These are phyloP conservation scores for Cardamine chenopodiifolia DNA, from an alignment of 345 rosid species.

Conservation along the genomic window DNA sequence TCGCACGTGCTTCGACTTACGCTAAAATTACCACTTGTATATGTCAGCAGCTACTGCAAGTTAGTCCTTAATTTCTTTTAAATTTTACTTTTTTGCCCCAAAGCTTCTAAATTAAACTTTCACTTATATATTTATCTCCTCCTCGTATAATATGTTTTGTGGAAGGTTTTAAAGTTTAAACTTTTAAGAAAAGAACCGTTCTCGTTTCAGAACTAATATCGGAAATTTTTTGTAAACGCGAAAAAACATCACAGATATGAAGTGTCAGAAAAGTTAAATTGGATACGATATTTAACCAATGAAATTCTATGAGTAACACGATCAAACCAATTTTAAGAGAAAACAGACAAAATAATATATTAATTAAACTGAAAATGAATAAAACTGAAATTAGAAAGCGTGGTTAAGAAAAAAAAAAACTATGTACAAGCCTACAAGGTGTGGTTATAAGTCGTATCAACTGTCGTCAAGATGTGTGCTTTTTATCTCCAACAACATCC, in stretches of 20 bases:
- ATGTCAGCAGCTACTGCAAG: constrained; percentile 16
- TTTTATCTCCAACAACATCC: constrained; percentile 33
- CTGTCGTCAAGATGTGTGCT: constrained; percentile 32
- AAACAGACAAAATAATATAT: background rate
- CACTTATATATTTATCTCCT: background rate
- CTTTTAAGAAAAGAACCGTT: too few species aligned
- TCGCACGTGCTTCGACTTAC: constrained; percentile 16
- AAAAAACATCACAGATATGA: too few species aligned
- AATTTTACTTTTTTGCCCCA: background rate
- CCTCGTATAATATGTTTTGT: too few species aligned
- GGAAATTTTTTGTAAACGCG: too few species aligned
- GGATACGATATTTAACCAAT: background rate
- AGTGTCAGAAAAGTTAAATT: background rate
- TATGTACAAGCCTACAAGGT: background rate
- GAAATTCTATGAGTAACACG: too few species aligned
- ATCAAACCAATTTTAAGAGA: background rate
- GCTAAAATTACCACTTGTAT: background rate
- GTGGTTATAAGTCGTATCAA: constrained; percentile 27
- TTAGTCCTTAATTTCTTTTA: background rate
- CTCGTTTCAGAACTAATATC: too few species aligned
- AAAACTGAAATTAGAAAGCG: background rate
- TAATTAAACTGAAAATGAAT: background rate
- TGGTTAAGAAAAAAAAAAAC: background rate
- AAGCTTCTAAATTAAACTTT: background rate
- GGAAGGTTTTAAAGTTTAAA: background rate